Base-by-base conservation (phyloP, 805 yeast species). In the Yamadazyma sp. region DNA sequence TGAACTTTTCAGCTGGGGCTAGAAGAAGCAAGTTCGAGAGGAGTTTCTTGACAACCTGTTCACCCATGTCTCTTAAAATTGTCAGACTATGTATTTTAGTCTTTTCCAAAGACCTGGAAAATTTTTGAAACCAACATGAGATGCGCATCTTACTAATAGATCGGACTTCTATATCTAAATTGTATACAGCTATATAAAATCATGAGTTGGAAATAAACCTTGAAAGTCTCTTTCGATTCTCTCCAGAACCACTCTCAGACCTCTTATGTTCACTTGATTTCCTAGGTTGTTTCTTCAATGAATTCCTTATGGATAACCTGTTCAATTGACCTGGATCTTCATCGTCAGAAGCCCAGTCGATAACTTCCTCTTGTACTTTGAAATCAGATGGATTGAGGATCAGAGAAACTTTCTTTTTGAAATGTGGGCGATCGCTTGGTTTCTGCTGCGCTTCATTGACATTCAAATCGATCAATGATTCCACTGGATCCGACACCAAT, bases 271-370 rank as follows among this genome's bases (percentile, higher is more conserved):
- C 68, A 27, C 57, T 50, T n/a, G 59, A 46, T 37, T 53, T 59
- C 32, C 64, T 50, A 8, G 42, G 32, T 15, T 56, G 48, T 28
- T 54, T 59, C 48, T 51, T 60, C 36, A 69, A 52, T 4, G 72
- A 63, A 29, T 59, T 57, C 38, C 74, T 49, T 27, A 69, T 69
- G 9, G 70, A 57, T 22, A 69, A 48, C 12, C 74, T 47, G 47
- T 53, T 68, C 72, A 69, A 62, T 16, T 50, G 50, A 6, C 52
- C 63, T 1, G 65, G 65, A 38, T 60, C 62, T 38, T 69, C 74
- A 44, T 69, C 73, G 44, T 69, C 74, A 9, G 71, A 65, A 1
- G 67, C 73, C 57, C 67, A 69, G 46, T 69, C 73, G 39, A 69
- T 60, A 3, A 67, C 70, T 42, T 69, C 71, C 46, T 69, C 73